These are phyloP conservation scores for Coemansia sp. DNA, from an alignment of 192 early-diverging fungal genomes.

Conservation along the genomic window DNA sequence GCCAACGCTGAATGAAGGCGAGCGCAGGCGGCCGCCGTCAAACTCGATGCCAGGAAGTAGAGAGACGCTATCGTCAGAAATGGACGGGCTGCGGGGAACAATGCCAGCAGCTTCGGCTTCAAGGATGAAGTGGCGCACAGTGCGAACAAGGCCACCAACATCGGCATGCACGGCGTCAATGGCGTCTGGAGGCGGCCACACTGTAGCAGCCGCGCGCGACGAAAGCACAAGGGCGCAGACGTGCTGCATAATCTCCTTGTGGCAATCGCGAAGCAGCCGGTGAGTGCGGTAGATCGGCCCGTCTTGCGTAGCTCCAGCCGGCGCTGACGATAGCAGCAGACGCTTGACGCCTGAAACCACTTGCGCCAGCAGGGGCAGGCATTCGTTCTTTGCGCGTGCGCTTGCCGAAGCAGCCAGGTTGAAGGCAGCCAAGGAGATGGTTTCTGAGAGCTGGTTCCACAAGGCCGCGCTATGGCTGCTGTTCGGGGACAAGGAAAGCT, in stretches of 20 bases:
- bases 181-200: slow-evolving; percentile 90
- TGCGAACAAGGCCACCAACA: slow-evolving; percentile 71
- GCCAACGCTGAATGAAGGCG: slow-evolving; percentile 19
- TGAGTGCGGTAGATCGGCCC: slow-evolving; percentile 67
- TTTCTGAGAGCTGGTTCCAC: slow-evolving; percentile 58
- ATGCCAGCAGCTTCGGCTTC: slow-evolving; percentile 64
- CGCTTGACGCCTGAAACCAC: slow-evolving; percentile 80
- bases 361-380: slow-evolving; percentile 57
- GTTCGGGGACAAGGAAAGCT: slow-evolving; percentile 17
- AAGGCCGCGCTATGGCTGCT: slow-evolving; percentile 38
- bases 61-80: slow-evolving; percentile 36
- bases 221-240: slow-evolving; percentile 83
- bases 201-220: slow-evolving; percentile 77
- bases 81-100: slow-evolving; percentile 16
- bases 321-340: slow-evolving; percentile 77
- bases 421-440: slow-evolving; percentile 57
- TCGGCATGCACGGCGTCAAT: slow-evolving; percentile 72
- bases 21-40: slow-evolving; percentile 25
- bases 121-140: slow-evolving; percentile 74
- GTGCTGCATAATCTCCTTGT: slow-evolving; percentile 77
- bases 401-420: slow-evolving; percentile 58
- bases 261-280: slow-evolving; percentile 63
- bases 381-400: slow-evolving; percentile 57
- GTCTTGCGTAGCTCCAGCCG: slow-evolving; percentile 64
- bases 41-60: slow-evolving; percentile 46